Percentiles rank a stretch among this genome's conserved stretches.
These are phyloP conservation scores for Gaertneriomyces sp. DNA, from an alignment of 192 early-diverging fungal genomes.

Conservation along the genomic window DNA sequence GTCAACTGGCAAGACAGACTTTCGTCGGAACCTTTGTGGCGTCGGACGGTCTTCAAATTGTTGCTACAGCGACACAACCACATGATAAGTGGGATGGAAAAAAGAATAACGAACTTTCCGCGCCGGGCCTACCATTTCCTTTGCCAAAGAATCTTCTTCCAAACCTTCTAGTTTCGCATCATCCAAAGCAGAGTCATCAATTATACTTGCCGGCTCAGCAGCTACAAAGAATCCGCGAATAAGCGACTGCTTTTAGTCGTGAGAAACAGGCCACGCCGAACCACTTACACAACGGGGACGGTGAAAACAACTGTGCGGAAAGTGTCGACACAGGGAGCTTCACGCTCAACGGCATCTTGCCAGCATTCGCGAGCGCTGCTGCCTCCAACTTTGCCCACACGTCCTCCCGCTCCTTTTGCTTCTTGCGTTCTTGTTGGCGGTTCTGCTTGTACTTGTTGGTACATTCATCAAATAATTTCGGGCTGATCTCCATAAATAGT, in stretches of 20 bases:
- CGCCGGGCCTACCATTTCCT: conserved; percentile 32
- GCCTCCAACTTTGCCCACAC: conserved; percentile 77
- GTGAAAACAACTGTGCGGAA: conserved; percentile 7
- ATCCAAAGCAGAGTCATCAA: too few relatives aligned
- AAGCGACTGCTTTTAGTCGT: too few relatives aligned
- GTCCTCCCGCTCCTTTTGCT: conserved; percentile 73
- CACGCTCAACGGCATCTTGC: conserved; percentile 23
- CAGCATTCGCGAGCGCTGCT: conserved; percentile 42
- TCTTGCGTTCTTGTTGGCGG: conserved; percentile 83
- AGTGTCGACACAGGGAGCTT: too few relatives aligned
- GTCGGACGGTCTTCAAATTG: conserved; percentile 54
- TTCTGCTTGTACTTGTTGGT: conserved; percentile 87
- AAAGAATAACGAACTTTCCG: too few relatives aligned
- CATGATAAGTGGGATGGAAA: too few relatives aligned
- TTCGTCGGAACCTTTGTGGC: conserved; percentile 56
- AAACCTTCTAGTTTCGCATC: too few relatives aligned
- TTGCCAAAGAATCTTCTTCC: conserved; percentile 46
- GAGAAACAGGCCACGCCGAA: not conserved
- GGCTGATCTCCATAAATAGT: conserved; percentile 94
- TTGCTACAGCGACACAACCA: conserved; percentile 23
- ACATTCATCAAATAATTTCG: conserved; percentile 94
- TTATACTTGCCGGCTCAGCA: too few relatives aligned
- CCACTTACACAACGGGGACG: not conserved
- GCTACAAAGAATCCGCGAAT: too few relatives aligned
- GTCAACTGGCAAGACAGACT: conserved; percentile 66